A percentile compares a stretch with the other conserved stretches of the same genome.
Conservation (phyloP, 176 grass and related monocot genomes). For the Microstegium vimineum region DNA sequence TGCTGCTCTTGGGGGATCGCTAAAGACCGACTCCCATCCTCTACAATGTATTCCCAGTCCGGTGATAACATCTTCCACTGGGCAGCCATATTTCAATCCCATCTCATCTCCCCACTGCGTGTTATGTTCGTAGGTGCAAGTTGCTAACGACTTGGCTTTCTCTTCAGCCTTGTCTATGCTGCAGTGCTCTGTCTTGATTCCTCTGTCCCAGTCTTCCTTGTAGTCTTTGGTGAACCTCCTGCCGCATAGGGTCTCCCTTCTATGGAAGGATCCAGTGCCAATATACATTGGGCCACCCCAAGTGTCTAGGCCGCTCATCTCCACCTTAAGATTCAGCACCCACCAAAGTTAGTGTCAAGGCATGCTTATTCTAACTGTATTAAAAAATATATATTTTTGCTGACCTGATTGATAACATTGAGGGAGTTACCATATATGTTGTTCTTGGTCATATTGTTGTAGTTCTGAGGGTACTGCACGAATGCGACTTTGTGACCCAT, state of each 20-base stretch:
- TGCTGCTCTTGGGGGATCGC: conserved; percentile 41
- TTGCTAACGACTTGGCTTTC: conserved; percentile 40
- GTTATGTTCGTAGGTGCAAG: conserved; percentile 55
- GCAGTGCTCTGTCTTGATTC: background rate
- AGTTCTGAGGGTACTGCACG: conserved; percentile 73
- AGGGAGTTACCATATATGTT: conserved; percentile 66
- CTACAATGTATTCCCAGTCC: conserved; percentile 69
- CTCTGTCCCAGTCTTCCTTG: conserved; percentile 47
- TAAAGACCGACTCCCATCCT: conserved; percentile 61
- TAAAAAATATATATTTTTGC: background rate
- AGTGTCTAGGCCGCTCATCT: conserved; percentile 46
- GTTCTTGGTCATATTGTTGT: conserved; percentile 67
- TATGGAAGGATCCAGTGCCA: conserved; percentile 79
- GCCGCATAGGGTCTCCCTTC: conserved; percentile 62
- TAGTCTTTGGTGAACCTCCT: conserved; percentile 42
- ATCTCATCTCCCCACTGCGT: conserved; percentile 69
- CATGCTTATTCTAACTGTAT: background rate
- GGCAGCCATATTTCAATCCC: conserved; percentile 62
- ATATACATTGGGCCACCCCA: conserved; percentile 55
- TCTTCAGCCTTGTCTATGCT: conserved; percentile 34
- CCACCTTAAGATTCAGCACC: conserved; percentile 49
- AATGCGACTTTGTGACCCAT: conserved; percentile 64
- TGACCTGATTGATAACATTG: conserved; percentile 34
- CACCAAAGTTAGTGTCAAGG: background rate
- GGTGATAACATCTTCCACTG: conserved; percentile 73